Conservation (phyloP, 768 basidiomycete species). For the Serendipita vermifera region DNA sequence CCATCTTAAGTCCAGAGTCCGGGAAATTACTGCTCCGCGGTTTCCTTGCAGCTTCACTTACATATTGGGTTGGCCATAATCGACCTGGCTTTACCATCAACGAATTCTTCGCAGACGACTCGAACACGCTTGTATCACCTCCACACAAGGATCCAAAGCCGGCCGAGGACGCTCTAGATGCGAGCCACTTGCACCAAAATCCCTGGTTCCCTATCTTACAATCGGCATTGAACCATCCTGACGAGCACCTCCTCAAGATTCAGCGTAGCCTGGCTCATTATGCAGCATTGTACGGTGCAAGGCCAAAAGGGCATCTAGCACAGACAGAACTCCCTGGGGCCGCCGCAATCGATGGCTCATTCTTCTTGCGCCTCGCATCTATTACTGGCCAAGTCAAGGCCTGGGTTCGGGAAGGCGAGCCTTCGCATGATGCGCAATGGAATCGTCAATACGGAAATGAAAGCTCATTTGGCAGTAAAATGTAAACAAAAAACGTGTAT, state of each 20-base stretch:
- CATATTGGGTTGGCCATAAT: conserved; percentile 46
- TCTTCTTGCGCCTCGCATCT: background rate
- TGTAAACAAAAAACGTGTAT: background rate
- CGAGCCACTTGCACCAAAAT: conserved; percentile 34
- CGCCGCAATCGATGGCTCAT: background rate
- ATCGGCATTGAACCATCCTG: conserved; percentile 40
- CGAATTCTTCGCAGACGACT: conserved; percentile 31
- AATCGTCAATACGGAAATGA: background rate
- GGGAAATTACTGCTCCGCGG: conserved; percentile 42
- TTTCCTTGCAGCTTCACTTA: conserved; percentile 41
- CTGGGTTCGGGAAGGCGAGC: conserved; percentile 8
- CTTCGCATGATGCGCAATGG: conserved; percentile 8
- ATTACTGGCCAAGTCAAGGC: background rate
- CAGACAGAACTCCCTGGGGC: background rate
- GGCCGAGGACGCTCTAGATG: conserved; percentile 22
- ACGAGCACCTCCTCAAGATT: conserved; percentile 38
- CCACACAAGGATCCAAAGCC: conserved; percentile 17
- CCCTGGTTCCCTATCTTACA: conserved; percentile 48
- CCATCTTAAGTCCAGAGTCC: conserved; percentile 29
- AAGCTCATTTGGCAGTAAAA: background rate
- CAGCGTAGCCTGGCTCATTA: conserved; percentile 40
- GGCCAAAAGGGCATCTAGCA: conserved; percentile 9
- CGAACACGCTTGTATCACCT: conserved; percentile 17
- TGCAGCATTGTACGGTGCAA: conserved; percentile 30
- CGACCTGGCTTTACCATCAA: conserved; percentile 37